Percentiles rank a stretch among this genome's conserved stretches.
phyloP scores from a whole-genome alignment of 2,329 filamentous ascomycete species.

The Fusarium sublunatum region DNA sequence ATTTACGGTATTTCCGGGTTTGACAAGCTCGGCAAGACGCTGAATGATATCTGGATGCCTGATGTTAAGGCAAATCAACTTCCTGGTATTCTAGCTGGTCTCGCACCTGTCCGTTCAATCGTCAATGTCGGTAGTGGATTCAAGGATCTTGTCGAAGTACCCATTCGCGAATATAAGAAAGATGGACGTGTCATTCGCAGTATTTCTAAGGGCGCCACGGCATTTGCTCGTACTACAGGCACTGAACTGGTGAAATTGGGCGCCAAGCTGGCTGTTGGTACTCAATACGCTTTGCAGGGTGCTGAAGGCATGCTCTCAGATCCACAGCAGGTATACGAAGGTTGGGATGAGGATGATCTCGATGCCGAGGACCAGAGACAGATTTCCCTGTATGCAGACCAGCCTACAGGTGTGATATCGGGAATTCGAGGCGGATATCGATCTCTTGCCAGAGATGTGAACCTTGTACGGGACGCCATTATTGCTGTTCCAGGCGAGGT shows the following conservation, averaged over 20 bases:
- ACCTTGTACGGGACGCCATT: conserved; percentile 87
- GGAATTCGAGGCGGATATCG: conserved; percentile 85
- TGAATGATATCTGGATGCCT: conserved; percentile 97
- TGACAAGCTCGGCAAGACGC: conserved; percentile 85
- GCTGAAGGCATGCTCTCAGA: conserved; percentile 81
- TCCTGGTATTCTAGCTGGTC: conserved; percentile 85
- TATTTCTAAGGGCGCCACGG: conserved; percentile 87
- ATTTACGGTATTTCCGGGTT: conserved; percentile 93
- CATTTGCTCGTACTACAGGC: conserved; percentile 93
- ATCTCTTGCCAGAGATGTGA: conserved; percentile 86
- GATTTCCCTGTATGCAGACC: conserved; percentile 92
- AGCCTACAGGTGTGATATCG: conserved; percentile 88
- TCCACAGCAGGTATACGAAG: conserved; percentile 51
- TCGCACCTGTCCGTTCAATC: conserved; percentile 89
- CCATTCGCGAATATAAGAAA: conserved; percentile 91
- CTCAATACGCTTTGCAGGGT: conserved; percentile 90
- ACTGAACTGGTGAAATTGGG: conserved; percentile 94
- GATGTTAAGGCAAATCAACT: conserved; percentile 92
- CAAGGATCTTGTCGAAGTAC: conserved; percentile 86
- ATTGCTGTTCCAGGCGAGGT: conserved; percentile 94
- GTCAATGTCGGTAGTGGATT: conserved; percentile 93
- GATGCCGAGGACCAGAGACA: conserved; percentile 79
- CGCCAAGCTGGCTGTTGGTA: conserved; percentile 93
- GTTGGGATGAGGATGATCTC: conserved; percentile 69
- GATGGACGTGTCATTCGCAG: conserved; percentile 93